A percentile compares a stretch with the other conserved stretches of the same genome.
These are phyloP conservation scores for Suillus paluster DNA, from an alignment of 768 basidiomycete genomes.

Conservation along the genomic window DNA sequence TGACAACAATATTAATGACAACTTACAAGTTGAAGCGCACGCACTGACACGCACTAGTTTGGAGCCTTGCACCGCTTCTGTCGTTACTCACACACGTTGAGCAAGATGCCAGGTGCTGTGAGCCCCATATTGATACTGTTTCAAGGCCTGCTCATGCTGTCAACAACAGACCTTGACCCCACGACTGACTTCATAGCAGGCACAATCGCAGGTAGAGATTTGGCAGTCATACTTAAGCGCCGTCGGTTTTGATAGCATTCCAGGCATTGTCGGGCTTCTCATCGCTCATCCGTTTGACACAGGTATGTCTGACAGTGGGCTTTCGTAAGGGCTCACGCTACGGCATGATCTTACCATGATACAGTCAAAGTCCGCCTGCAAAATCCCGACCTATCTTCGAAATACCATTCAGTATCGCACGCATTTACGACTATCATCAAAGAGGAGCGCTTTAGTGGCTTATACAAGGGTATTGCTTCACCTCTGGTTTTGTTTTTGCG, in stretches of 20 bases:
- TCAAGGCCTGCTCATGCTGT: slow-evolving; percentile 9
- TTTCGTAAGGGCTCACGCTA: background rate
- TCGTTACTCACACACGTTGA: background rate
- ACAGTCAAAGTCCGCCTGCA: slow-evolving; percentile 85
- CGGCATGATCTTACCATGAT: background rate
- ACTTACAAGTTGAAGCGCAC: too few relatives aligned
- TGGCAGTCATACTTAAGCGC: too few relatives aligned
- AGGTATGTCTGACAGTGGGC: slow-evolving; percentile 33
- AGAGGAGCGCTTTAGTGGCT: slow-evolving; percentile 69
- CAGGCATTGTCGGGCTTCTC: slow-evolving; percentile 65
- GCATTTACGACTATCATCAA: slow-evolving; percentile 69
- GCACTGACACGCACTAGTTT: too few relatives aligned
- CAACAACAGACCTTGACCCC: slow-evolving; percentile 50
- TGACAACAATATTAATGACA: too few relatives aligned
- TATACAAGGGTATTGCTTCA: slow-evolving; percentile 80
- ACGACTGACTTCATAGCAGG: slow-evolving; percentile 81
- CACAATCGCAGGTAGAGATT: slow-evolving; percentile 59
- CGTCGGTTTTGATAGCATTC: slow-evolving; percentile 2
- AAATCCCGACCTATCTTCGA: slow-evolving; percentile 56
- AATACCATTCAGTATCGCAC: slow-evolving; percentile 66
- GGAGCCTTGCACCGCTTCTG: background rate
- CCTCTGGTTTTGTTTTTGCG: slow-evolving; percentile 64
- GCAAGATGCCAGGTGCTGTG: slow-evolving; percentile 7
- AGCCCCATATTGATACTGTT: background rate
- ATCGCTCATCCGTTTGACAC: slow-evolving; percentile 85